Percentiles rank a stretch among this genome's conserved stretches.
phyloP scores from a whole-genome alignment of 2,329 filamentous ascomycete species.

The Talaromyces marneffei region DNA sequence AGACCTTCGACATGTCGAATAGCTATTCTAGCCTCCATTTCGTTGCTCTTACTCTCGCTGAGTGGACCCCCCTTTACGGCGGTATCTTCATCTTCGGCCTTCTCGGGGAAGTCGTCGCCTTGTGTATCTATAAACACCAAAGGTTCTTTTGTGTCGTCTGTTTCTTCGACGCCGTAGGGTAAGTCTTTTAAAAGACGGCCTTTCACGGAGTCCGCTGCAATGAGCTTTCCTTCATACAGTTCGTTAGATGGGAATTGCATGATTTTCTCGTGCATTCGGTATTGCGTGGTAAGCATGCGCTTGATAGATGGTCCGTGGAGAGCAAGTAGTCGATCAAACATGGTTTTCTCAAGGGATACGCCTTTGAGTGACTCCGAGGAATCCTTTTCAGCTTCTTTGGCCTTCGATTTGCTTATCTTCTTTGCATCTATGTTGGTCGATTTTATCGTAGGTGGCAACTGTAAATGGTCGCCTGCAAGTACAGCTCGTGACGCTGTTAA shows the following conservation, averaged over 20 bases:
- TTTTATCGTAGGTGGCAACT: constrained; percentile 92
- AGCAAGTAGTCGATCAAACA: constrained; percentile 81
- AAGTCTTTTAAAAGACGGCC: constrained; percentile 68
- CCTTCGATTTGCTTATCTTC: constrained; percentile 39
- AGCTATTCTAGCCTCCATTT: constrained; percentile 80
- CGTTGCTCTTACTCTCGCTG: constrained; percentile 82
- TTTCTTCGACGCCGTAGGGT: constrained; percentile 69
- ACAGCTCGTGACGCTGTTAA: constrained; percentile 75
- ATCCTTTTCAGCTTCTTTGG: constrained; percentile 26
- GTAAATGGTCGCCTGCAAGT: constrained; percentile 88
- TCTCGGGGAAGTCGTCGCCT: constrained; percentile 84
- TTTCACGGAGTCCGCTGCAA: constrained; percentile 75
- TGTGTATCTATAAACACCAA: constrained; percentile 95
- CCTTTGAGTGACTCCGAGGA: constrained; percentile 34
- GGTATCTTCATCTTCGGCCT: constrained; percentile 65
- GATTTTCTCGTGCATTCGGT: constrained; percentile 94
- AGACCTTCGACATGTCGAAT: constrained; percentile 69
- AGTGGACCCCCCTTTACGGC: constrained; percentile 49
- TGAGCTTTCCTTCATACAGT: constrained; percentile 74
- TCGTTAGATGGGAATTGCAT: constrained; percentile 91
- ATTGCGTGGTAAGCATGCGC: constrained; percentile 92
- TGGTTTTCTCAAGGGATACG: constrained; percentile 72
- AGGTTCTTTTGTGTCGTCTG: constrained; percentile 80
- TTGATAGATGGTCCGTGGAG: constrained; percentile 81
- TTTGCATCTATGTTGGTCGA: constrained; percentile 45